Conservation (phyloP, 1,284 basidiomycete genomes). For the Phlebopus sp. region DNA sequence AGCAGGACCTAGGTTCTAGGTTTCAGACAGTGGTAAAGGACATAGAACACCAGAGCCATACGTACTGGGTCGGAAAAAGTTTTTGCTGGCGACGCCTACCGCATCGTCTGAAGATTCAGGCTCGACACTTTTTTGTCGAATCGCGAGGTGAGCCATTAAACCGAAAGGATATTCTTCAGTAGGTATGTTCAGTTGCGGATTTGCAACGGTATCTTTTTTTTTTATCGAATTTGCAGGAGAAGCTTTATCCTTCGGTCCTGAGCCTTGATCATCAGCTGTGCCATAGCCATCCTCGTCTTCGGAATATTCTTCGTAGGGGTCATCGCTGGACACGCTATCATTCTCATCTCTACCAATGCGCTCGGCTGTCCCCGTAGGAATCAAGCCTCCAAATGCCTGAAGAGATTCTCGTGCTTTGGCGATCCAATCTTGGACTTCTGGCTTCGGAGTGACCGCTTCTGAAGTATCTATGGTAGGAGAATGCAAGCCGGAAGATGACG, state of each 20-base stretch:
- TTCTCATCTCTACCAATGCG: slow-evolving; percentile 38
- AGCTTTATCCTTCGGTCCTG: slow-evolving; percentile 11
- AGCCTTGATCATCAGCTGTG: slow-evolving; percentile 30
- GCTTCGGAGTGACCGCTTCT: slow-evolving; percentile 32
- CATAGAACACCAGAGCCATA: slow-evolving; percentile 2
- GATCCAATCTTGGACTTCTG: slow-evolving; percentile 67
- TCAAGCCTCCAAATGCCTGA: slow-evolving; percentile 61
- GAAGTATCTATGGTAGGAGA: slow-evolving; percentile 23
- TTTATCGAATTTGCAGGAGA: slow-evolving; percentile 26
- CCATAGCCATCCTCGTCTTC: slow-evolving; percentile 38
- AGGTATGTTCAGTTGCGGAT: slow-evolving; percentile 47
- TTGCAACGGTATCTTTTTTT: slow-evolving; percentile 27
- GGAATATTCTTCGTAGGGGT: slow-evolving; percentile 26
- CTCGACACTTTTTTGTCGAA: slow-evolving; percentile 48
- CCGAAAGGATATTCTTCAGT: slow-evolving; percentile 67
- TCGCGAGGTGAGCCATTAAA: slow-evolving; percentile 60
- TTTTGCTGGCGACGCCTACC: slow-evolving; percentile 59
- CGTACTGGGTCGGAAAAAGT: slow-evolving; percentile 67
- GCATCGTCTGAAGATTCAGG: slow-evolving; percentile 40
- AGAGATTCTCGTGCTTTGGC: slow-evolving; percentile 64
- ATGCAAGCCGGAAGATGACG: slow-evolving; percentile 27
- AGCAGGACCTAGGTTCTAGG: slow-evolving; percentile 39
- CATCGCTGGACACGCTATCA: slow-evolving; percentile 31
- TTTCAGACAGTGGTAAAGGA: neutral
- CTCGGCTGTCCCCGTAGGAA: slow-evolving; percentile 46